Conservation (phyloP, 768 basidiomycete species). For the Cubamyces sp. region DNA sequence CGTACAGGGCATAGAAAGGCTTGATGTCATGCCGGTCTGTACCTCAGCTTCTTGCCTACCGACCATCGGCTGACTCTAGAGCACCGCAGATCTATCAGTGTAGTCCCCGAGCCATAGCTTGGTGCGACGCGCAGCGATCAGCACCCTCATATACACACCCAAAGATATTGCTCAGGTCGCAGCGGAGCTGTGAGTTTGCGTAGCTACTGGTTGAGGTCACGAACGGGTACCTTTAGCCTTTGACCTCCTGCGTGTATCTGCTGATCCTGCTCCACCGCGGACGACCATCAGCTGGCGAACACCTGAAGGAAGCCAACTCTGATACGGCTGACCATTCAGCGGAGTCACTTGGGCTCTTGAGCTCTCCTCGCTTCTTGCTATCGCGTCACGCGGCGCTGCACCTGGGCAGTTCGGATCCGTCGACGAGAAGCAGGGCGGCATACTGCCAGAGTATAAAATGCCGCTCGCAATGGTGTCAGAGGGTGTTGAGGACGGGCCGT, state of each 20-base stretch:
- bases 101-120: no score
- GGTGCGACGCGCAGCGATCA: no score
- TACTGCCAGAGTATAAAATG: constrained; percentile 13
- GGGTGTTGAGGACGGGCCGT: constrained; percentile 5
- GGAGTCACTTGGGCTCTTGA: constrained; percentile 15
- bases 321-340: constrained; percentile 18
- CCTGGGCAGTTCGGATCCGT: constrained; percentile 1
- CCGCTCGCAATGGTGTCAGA: not conserved
- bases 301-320: constrained; percentile 3
- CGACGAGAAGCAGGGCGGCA: not conserved
- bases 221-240: no score
- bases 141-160: no score
- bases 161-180: no score
- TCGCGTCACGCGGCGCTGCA: constrained; percentile 18
- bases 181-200: no score
- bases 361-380: constrained; percentile 7
- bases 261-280: constrained; percentile 10
- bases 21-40: constrained; percentile 25
- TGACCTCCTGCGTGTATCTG: not conserved
- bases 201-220: no score
- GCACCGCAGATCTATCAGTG: not conserved
- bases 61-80: constrained; percentile 11
- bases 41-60: constrained; percentile 10
- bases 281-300: not conserved
- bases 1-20: not conserved